Evolutionary conservation across 2,329 filamentous ascomycete species (phyloP).

Genomic region (Talaromyces sp.): DNA sequence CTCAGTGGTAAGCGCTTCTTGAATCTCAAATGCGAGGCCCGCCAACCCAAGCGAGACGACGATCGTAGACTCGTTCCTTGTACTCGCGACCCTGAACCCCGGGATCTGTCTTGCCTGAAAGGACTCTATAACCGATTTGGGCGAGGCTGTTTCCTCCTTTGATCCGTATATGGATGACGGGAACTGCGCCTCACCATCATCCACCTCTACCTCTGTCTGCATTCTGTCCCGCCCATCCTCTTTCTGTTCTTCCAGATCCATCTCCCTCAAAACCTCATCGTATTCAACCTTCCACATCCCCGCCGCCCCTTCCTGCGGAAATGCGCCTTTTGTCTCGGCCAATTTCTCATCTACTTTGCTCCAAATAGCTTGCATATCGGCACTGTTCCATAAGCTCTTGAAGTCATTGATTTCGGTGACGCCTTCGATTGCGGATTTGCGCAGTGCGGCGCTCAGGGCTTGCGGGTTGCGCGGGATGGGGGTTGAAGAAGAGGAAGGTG

Average conservation of each 20-base stretch:
- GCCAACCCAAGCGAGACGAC: conserved; percentile 31
- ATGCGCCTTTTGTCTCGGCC: conserved; percentile 34
- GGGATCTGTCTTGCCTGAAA: conserved; percentile 29
- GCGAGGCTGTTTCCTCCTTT: neutral
- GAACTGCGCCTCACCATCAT: neutral
- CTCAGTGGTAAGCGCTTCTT: conserved; percentile 21
- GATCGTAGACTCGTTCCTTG: conserved; percentile 26
- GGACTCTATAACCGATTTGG: conserved; percentile 28
- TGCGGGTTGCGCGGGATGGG: conserved; percentile 33
- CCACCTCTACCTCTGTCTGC: neutral
- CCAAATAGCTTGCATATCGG: conserved; percentile 41
- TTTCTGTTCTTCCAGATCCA: conserved; percentile 30
- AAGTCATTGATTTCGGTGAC: conserved; percentile 39
- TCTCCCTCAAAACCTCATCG: conserved; percentile 29
- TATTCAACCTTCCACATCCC: conserved; percentile 44
- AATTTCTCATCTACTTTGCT: conserved; percentile 35
- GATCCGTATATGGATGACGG: neutral
- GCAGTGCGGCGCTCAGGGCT: conserved; percentile 34
- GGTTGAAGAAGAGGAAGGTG: conserved; percentile 11
- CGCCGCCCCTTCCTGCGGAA: conserved; percentile 30
- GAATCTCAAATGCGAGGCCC: conserved; percentile 31
- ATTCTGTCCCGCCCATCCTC: no score
- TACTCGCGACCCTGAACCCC: conserved; percentile 29
- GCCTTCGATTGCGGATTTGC: conserved; percentile 34
- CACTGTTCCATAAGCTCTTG: conserved; percentile 39